Conservation (phyloP, 805 yeast genomes). For the Yamadazyma scolyti region DNA sequence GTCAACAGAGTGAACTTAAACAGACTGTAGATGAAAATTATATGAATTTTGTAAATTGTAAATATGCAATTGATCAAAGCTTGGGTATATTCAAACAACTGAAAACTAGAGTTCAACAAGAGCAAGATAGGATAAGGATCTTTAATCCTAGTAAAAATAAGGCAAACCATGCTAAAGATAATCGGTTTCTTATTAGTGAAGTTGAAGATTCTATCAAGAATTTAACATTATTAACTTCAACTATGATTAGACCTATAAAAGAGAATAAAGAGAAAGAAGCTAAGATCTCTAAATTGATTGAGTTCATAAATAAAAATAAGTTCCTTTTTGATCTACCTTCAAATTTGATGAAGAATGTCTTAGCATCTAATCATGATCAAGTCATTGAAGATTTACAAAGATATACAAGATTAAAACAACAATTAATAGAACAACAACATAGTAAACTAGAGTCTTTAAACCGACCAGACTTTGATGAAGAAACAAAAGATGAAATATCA, state of each 20-base stretch:
- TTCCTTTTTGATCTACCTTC: conserved; percentile 37
- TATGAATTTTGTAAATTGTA: conserved; percentile 32
- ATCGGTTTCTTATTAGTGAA: conserved; percentile 22
- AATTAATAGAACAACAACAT: conserved; percentile 8
- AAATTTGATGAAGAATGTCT: conserved; percentile 23
- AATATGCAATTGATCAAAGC: conserved; percentile 36
- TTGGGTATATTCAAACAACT: conserved; percentile 28
- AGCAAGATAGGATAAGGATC: conserved; percentile 29
- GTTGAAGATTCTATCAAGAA: conserved; percentile 38
- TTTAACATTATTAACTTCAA: conserved; percentile 31
- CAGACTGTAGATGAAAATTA: conserved; percentile 34
- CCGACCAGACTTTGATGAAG: conserved; percentile 17
- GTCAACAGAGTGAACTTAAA: conserved; percentile 34
- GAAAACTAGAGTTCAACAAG: conserved; percentile 34
- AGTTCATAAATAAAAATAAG: conserved; percentile 26
- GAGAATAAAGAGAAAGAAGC: conserved; percentile 34
- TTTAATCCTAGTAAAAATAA: conserved; percentile 28
- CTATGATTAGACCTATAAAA: conserved; percentile 39
- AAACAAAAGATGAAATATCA: conserved; percentile 5
- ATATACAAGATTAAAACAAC: conserved; percentile 16
- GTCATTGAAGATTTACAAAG: conserved; percentile 32
- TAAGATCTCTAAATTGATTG: conserved; percentile 31
- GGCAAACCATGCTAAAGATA: conserved; percentile 16
- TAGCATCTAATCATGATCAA: conserved; percentile 28
- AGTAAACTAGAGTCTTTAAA: conserved; percentile 9